Evolutionary conservation across 176 grass and related monocot species (phyloP).

Genomic region (Stipa capillata): DNA sequence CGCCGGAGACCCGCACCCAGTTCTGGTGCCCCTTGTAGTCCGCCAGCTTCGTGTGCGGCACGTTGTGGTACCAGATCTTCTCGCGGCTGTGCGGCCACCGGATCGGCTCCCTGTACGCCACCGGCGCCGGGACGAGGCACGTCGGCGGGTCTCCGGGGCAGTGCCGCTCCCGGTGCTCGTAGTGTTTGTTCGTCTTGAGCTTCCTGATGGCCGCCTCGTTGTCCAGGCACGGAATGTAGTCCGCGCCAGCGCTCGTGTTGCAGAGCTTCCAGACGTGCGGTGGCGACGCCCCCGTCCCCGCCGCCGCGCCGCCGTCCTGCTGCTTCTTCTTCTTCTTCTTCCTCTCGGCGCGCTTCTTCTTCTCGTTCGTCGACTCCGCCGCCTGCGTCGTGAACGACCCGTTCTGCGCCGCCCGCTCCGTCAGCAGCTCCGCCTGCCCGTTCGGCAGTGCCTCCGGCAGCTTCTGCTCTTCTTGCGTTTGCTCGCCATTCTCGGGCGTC

Average conservation of each 20-base stretch:
- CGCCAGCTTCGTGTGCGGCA: constrained; percentile 67
- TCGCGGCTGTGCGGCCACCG: constrained; percentile 80
- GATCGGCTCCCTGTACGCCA: constrained; percentile 50
- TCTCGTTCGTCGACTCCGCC: constrained; percentile 63
- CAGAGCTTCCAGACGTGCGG: constrained; percentile 55
- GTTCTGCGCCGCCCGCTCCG: constrained; percentile 60
- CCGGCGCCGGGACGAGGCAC: constrained; percentile 71
- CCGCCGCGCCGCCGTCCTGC: neutral
- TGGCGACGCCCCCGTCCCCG: neutral
- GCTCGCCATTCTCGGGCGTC: neutral
- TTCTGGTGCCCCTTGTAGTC: constrained; percentile 76
- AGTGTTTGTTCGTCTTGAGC: constrained; percentile 55
- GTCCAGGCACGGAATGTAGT: constrained; percentile 97
- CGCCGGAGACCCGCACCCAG: constrained; percentile 86
- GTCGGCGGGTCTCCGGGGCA: constrained; percentile 49
- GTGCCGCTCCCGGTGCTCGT: constrained; percentile 94
- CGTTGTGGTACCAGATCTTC: constrained; percentile 97
- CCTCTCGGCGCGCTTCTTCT: constrained; percentile 31
- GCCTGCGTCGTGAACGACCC: constrained; percentile 86
- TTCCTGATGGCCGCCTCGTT: constrained; percentile 68
- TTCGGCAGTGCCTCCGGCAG: constrained; percentile 42
- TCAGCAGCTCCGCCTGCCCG: constrained; percentile 58
- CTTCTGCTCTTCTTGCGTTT: constrained; percentile 10
- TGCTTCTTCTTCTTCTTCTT: neutral
- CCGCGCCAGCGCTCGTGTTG: constrained; percentile 52